Evolutionary conservation across 2,329 filamentous ascomycete genomes (phyloP).

Genomic region (Neocatenulostroma microsporum): DNA sequence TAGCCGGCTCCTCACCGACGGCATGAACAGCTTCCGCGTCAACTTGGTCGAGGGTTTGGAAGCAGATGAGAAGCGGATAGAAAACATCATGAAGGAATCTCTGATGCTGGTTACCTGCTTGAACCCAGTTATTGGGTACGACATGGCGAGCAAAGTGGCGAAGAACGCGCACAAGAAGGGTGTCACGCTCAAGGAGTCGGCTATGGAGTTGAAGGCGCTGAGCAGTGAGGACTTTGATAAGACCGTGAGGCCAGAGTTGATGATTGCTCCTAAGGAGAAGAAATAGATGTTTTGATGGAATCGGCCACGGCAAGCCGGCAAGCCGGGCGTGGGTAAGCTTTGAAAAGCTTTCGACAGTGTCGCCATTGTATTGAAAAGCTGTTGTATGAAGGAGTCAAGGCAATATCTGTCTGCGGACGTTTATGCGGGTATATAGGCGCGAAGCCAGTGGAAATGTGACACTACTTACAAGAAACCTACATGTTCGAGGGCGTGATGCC

Average conservation of each 20-base stretch:
- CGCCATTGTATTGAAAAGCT: too few species aligned
- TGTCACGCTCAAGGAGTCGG: conserved; percentile 83
- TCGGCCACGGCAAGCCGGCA: too few species aligned
- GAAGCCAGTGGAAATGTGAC: too few species aligned
- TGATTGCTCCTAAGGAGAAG: conserved; percentile 75
- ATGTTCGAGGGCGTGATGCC: too few species aligned
- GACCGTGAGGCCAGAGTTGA: conserved; percentile 85
- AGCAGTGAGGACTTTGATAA: conserved; percentile 84
- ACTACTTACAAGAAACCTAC: too few species aligned
- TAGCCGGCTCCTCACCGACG: conserved; percentile 76
- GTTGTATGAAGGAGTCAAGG: too few species aligned
- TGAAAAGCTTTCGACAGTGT: too few species aligned
- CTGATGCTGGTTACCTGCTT: conserved; percentile 98
- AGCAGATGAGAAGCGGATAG: conserved; percentile 90
- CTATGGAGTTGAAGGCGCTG: conserved; percentile 84
- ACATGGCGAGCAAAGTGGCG: conserved; percentile 93
- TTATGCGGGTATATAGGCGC: too few species aligned
- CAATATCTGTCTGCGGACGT: too few species aligned
- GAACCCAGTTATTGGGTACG: conserved; percentile 94
- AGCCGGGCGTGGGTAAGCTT: too few species aligned
- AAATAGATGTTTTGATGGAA: too few species aligned
- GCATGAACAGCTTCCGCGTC: conserved; percentile 91
- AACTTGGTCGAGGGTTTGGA: conserved; percentile 81
- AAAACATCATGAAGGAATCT: conserved; percentile 85
- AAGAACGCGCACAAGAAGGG: conserved; percentile 99